Percentiles rank a stretch among this genome's conserved stretches.
Conservation (phyloP, 805 yeast genomes). For the Saccharomycopsis olivae region DNA sequence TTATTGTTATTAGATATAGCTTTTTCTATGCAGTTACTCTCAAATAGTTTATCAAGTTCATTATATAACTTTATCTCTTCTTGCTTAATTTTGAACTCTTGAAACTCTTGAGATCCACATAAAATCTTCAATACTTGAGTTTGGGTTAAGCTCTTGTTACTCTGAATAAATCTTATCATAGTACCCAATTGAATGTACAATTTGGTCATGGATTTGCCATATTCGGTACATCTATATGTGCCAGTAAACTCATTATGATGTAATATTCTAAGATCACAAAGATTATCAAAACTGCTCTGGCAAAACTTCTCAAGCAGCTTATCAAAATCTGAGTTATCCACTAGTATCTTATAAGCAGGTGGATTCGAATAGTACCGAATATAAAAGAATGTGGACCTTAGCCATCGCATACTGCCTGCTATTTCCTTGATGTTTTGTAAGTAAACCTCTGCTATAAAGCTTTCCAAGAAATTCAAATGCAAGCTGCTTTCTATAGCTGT, state of each 20-base stretch:
- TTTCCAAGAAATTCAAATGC: slow-evolving; percentile 30
- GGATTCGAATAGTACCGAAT: slow-evolving; percentile 33
- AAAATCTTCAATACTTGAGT: slow-evolving; percentile 23
- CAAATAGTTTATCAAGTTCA: slow-evolving; percentile 33
- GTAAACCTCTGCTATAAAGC: slow-evolving; percentile 34
- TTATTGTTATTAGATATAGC: slow-evolving; percentile 22
- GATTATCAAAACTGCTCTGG: slow-evolving; percentile 25
- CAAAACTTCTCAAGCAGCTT: slow-evolving; percentile 27
- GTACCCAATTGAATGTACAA: slow-evolving; percentile 38
- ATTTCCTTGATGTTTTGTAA: slow-evolving; percentile 29
- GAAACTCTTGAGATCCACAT: slow-evolving; percentile 31
- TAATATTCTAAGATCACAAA: slow-evolving; percentile 27
- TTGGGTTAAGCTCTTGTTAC: too few species aligned
- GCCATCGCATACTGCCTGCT: slow-evolving; percentile 35
- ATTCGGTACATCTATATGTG: slow-evolving; percentile 27
- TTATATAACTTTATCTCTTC: slow-evolving; percentile 35
- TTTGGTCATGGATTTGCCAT: slow-evolving; percentile 39
- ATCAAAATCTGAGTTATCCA: slow-evolving; percentile 21
- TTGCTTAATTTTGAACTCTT: slow-evolving; percentile 30
- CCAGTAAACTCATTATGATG: slow-evolving; percentile 9
- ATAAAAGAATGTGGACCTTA: slow-evolving; percentile 39
- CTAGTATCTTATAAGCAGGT: slow-evolving; percentile 26
- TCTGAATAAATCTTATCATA: slow-evolving; percentile 28
- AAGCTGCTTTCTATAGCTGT: slow-evolving; percentile 38
- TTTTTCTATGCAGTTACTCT: too few species aligned